Evolutionary conservation across 2,329 filamentous ascomycete genomes (phyloP).

Genomic region (Fusarium austroafricanum): DNA sequence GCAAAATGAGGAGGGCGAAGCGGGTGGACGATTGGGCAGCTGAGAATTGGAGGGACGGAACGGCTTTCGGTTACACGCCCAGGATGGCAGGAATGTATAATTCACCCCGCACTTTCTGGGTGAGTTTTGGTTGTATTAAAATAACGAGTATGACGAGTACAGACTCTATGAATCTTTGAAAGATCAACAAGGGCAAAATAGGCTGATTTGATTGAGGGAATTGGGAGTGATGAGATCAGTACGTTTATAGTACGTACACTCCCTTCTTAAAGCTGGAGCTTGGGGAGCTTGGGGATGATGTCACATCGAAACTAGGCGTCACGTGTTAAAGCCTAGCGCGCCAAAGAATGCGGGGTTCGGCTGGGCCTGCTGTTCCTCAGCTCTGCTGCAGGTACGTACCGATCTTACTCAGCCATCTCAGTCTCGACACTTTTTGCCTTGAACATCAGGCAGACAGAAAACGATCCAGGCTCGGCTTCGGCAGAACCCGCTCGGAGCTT

Average conservation of each 20-base stretch:
- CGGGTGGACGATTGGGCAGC: conserved; percentile 37
- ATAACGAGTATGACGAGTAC: conserved; percentile 24
- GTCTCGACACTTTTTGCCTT: conserved; percentile 7
- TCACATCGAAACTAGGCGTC: conserved; percentile 37
- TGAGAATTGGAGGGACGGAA: conserved; percentile 47
- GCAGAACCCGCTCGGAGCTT: conserved; percentile 52
- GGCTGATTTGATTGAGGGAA: conserved; percentile 37
- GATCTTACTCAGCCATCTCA: conserved; percentile 17
- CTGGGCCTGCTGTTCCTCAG: conserved; percentile 31
- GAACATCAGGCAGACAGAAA: conserved; percentile 46
- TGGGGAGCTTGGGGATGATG: conserved; percentile 45
- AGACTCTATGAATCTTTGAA: conserved; percentile 3
- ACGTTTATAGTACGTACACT: conserved; percentile 44
- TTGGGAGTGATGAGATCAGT: conserved; percentile 18
- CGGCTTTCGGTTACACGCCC: conserved; percentile 44
- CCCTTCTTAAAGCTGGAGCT: conserved; percentile 48
- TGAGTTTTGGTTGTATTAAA: conserved; percentile 22
- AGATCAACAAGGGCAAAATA: conserved; percentile 33
- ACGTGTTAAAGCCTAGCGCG: conserved; percentile 44
- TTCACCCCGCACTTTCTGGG: conserved; percentile 46
- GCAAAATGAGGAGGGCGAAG: conserved; percentile 29
- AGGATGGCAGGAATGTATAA: conserved; percentile 24
- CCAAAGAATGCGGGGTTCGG: conserved; percentile 46
- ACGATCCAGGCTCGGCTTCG: conserved; percentile 48
- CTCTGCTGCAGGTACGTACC: conserved; percentile 23